phyloP scores from a whole-genome alignment of 2,329 filamentous ascomycete species.

The Emergomyces africanus region DNA sequence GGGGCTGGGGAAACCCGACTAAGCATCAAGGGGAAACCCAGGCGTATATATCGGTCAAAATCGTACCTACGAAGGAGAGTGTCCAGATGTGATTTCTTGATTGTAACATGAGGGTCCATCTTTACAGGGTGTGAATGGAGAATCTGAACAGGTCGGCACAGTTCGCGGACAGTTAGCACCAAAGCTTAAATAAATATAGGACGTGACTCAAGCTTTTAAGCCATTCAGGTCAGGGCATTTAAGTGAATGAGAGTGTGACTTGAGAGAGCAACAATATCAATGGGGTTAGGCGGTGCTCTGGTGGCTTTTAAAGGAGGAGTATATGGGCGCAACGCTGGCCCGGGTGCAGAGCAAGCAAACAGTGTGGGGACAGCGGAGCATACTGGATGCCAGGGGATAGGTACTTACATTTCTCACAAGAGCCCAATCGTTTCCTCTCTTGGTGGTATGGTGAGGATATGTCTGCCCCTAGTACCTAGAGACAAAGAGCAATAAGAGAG shows the following conservation, averaged over 20 bases:
- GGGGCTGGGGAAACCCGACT: not conserved
- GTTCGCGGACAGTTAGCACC: not conserved
- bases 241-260: not conserved
- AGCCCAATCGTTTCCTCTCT: not conserved
- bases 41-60: not conserved
- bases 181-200: not conserved
- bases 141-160: conserved; percentile 1
- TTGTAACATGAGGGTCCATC: conserved; percentile 38
- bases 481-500: not conserved
- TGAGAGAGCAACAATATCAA: not conserved
- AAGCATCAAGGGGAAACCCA: not conserved
- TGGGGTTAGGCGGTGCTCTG: not conserved
- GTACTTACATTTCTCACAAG: not conserved
- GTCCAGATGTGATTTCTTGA: conserved; percentile 49
- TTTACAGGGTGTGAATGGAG: not conserved
- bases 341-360: not conserved
- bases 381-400: not conserved
- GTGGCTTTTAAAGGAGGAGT: not conserved
- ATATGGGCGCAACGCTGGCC: not conserved
- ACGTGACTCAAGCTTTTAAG: not conserved
- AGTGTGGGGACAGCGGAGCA: too few species aligned
- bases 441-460: not conserved
- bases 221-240: not conserved
- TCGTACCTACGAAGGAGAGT: conserved; percentile 49
- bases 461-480: not conserved